Base-by-base conservation (phyloP, 768 basidiomycete genomes). In the Calocybe gangraenosa region DNA sequence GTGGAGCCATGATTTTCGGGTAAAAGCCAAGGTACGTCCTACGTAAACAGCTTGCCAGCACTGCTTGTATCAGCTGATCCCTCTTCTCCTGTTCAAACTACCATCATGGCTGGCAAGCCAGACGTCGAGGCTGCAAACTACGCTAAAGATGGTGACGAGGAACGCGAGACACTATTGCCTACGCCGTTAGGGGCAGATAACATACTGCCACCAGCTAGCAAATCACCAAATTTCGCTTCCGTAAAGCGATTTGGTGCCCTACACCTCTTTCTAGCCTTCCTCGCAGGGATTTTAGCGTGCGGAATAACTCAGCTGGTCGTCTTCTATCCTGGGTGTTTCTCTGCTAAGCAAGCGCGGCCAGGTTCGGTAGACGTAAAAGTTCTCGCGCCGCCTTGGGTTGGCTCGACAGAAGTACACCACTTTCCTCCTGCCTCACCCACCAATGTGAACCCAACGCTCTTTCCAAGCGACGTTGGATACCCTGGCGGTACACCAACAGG, bases 401-500 rank as follows among this genome's bases (percentile, higher is more conserved):
- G 89, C 11, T 87, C 86, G 0, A 84, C 86, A 2, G 72, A 75
- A 47, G 71, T 75, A 3, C 79, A 90, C 61, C 60, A 78, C 17
- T 90, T 76, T 60, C 90, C 90, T 7, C 89, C 90, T 0, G 52
- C 78, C 0, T 74, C 76, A 5, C 87, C 89, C 0, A 89, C 87
- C 14, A 92, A 92, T 54, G 71, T 67, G 7, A 74, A 75, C 52
- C 84, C 89, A 0, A 76, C 82, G 0, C 53, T 86, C 20, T 92
- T 92, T 61, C 90, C 90, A 3, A 76, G 86, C 22, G 54, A 80
- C 53, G 81, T 92, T 3, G 90, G 90, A 30, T 81, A 90, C 58
- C 70, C 83, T 2, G 90, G 90, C 13, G 73, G 69, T 18, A 92
- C 88, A 1, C 84, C 87, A 0, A 92, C 87, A 0, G 87, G 87